phyloP scores from a whole-genome alignment of 441 rosid species.

The Populus hybrid region DNA sequence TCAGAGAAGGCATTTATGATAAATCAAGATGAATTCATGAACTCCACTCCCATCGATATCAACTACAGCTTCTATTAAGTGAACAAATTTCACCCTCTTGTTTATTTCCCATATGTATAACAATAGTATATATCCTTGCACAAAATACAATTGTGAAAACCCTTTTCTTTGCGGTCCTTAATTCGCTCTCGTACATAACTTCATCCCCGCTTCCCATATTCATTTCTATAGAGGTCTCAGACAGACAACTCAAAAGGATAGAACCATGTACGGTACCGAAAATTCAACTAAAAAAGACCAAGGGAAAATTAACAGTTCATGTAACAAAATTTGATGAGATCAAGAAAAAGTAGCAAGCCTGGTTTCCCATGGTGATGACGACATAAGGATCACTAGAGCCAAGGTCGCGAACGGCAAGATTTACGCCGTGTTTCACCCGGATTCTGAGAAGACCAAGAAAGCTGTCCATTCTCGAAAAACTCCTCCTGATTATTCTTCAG shows the following conservation, averaged over 20 bases:
- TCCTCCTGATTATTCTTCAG: not conserved
- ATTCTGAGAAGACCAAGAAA: conserved; percentile 73
- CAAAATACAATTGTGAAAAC: not conserved
- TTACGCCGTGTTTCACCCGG: conserved; percentile 62
- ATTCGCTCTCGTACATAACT: no score
- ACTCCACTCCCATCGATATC: not conserved
- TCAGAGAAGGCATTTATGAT: not conserved
- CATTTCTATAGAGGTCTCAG: not conserved
- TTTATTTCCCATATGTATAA: not conserved
- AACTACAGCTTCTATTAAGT: not conserved
- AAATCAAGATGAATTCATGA: not conserved
- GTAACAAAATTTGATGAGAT: not conserved
- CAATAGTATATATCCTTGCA: not conserved
- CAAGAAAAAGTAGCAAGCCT: conserved; percentile 31
- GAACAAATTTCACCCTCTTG: not conserved
- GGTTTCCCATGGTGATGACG: conserved; percentile 65
- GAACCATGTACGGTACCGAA: not conserved
- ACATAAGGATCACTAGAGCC: conserved; percentile 89
- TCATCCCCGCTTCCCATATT: not conserved
- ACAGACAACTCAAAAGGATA: not conserved
- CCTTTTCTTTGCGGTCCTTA: not conserved
- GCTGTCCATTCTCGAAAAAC: conserved; percentile 37
- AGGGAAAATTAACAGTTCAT: not conserved
- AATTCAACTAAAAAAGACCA: not conserved
- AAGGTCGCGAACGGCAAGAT: conserved; percentile 85